Evolutionary conservation across 2,329 filamentous ascomycete species (phyloP), one percentile per base, ranked within the genome.

Genomic region (Alternaria alternata): DNA sequence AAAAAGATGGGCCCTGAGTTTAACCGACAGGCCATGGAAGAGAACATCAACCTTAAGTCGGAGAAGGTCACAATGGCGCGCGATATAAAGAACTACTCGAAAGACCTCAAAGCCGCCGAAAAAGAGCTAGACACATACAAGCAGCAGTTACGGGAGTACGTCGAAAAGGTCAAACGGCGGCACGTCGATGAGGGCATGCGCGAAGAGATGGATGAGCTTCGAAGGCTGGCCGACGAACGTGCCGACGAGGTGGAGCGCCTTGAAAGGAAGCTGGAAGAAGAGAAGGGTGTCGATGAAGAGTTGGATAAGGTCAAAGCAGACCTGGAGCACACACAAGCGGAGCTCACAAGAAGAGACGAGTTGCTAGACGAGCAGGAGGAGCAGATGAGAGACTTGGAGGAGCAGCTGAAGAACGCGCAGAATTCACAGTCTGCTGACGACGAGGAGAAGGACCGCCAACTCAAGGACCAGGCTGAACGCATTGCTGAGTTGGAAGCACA

Each of bases 11-110:
- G 94, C 0, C 93, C 92, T 7, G 93, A 94, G 56, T 95, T 94
- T 82, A 96, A 94, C 72, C 91, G 96, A 77, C 88, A 89, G 30
- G 93, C 94, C 4, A 82, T 99, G 28, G 93, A 92, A 75, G 95
- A 99, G 79, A 99, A 99, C 75, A 96, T 95, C 4, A 94, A 96
- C 67, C 87, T 99, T 55, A 98, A 98, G 78, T 93, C 97, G 59
- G 91, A 95, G 80, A 92, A 92, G 75, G 88, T 96, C 61, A 94
- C 92, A 0, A 91, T 98, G 87, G 89, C 95, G 75, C 88, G 90
- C 61, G 95, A 99, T 70, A 85, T 99, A 18, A 88, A 91, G 68
- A 89, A 89, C 66, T 95, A 94, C 81, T 92, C 91, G 76, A 98
- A 97, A 77, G 90, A 90, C 41, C 83, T 99, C 11, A 87, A 87